Base-by-base conservation (phyloP, 306 rosid genomes). In the Adenanthera pavonina region DNA sequence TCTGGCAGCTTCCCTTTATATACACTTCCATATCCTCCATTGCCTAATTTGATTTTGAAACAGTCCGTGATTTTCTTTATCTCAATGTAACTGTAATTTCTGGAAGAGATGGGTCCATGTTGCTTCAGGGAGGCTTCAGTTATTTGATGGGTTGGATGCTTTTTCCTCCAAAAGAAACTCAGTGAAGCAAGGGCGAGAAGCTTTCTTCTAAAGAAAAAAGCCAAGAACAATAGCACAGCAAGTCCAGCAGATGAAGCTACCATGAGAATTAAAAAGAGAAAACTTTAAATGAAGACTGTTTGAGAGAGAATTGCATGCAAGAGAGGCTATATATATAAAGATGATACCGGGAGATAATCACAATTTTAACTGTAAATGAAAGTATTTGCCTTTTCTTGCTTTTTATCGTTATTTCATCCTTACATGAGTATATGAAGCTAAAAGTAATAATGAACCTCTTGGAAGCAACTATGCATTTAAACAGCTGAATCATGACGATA, bases 1-100 rank as follows among this genome's bases (percentile, higher is more conserved):
- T 87, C 75, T 0, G 35, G 67, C 7, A 81, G 10, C 30, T 68
- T 64, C 8, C 87, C 87, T 44, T 79, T 87, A 53, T 82, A 79
- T 2, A 87, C 88, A 30, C 74, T 30, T 5, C 85, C 88, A 62
- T 59, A 87, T 0, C 88, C 88, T 4, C 90, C 86, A 19, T 73
- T 83, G 2, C 88, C 88, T 41, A 85, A 34, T 53, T 79, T 87
- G 30, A 43, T 14, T 54, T 76, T 70, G 57, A 87, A 84, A 19
- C 68, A 76, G 46, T 57, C 53, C 9, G 88, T 72, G 56, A 76
- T 52, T 66, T 82, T 73, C 78, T 61, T 82, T 8, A 87, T 36
- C 19, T 71, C 69, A 35, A 13, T 75, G 41, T 81, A 84, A 25
- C 15, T 71, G 36, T 81, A 81, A 11, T 86, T 79, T 66, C 62